Percentiles rank a stretch among this genome's conserved stretches.
Conservation (phyloP, 805 yeast genomes). For the Candida berthetii region DNA sequence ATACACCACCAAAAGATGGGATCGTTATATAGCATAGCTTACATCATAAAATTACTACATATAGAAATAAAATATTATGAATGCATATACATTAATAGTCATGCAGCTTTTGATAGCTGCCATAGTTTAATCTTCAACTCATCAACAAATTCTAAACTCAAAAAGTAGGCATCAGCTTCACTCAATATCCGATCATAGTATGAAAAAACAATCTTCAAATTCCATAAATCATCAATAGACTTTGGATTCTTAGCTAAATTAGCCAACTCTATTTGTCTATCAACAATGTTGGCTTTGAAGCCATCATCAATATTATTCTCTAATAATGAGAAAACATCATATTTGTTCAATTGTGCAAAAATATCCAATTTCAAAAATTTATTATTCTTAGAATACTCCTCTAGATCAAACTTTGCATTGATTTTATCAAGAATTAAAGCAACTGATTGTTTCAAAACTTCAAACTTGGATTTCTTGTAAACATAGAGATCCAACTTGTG, state of each 20-base stretch:
- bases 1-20: constrained; percentile 22
- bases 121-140: constrained; percentile 39
- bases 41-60: too few species aligned
- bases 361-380: constrained; percentile 8
- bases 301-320: constrained; percentile 8
- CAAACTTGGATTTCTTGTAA: constrained; percentile 31
- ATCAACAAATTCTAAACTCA: constrained; percentile 48
- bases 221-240: constrained; percentile 54
- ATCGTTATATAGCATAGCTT: constrained; percentile 5
- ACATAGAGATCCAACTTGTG: constrained; percentile 32
- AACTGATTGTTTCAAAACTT: constrained; percentile 27
- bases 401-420: constrained; percentile 12
- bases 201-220: constrained; percentile 53
- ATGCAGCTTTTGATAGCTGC: constrained; percentile 6
- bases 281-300: constrained; percentile 40
- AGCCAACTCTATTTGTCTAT: constrained; percentile 47
- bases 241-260: constrained; percentile 34
- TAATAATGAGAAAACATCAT: constrained; percentile 10
- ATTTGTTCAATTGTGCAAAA: constrained; percentile 10
- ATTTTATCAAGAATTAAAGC: constrained; percentile 17
- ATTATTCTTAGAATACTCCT: neutral
- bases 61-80: too few species aligned
- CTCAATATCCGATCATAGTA: constrained; percentile 41
- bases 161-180: constrained; percentile 30
- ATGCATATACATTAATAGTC: neutral